These are phyloP conservation scores for Sanghuangporus sanghuang DNA, from an alignment of 1,284 basidiomycete genomes.

Conservation along the genomic window DNA sequence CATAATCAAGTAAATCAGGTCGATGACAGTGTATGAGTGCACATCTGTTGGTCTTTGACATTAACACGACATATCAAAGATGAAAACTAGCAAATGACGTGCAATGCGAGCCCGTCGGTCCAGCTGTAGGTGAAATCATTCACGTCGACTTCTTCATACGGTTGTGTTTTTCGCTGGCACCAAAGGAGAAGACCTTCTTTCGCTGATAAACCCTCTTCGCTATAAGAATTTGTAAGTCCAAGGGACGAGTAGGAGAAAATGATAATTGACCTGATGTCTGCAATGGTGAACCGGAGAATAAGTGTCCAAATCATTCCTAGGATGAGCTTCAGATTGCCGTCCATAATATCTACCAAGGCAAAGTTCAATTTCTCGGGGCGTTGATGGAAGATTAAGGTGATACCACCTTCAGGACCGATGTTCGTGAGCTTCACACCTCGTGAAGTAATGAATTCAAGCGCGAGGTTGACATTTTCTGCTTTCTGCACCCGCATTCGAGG, in stretches of 20 bases:
- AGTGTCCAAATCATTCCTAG: constrained; percentile 99
- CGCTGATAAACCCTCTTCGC: constrained; percentile 94
- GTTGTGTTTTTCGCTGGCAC: constrained; percentile 95
- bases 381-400: not conserved
- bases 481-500: constrained; percentile 94
- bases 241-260: not conserved
- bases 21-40: constrained; percentile 96
- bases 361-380: not conserved
- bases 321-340: constrained; percentile 95
- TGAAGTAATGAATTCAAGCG: constrained; percentile 91
- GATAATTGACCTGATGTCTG: constrained; percentile 81
- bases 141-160: constrained; percentile 89
- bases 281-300: constrained; percentile 95
- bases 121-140: constrained; percentile 92
- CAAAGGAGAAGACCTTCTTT: constrained; percentile 95
- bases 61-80: constrained; percentile 4
- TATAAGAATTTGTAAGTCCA: constrained; percentile 31
- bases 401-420: constrained; percentile 87
- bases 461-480: constrained; percentile 97
- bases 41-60: constrained; percentile 52
- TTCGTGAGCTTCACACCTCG: constrained; percentile 96
- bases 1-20: constrained; percentile 89
- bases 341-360: constrained; percentile 78
- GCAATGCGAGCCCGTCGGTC: constrained; percentile 94
- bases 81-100: constrained; percentile 16